A percentile compares a stretch with the other conserved stretches of the same genome.
Conservation (phyloP, 2,329 filamentous ascomycete species). For the Neonectria coccinea region DNA sequence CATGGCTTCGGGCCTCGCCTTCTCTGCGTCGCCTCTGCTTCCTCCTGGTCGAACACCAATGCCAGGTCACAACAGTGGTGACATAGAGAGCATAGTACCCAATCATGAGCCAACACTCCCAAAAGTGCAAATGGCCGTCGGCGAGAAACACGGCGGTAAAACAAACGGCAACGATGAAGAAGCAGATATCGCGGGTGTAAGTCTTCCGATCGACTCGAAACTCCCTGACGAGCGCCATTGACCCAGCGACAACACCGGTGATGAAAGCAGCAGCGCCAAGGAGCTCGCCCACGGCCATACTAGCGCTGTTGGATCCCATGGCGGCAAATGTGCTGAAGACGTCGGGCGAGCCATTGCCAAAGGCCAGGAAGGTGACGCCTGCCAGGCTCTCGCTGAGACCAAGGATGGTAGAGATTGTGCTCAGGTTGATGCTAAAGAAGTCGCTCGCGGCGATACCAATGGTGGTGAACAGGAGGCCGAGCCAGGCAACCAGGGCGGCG, state of each 20-base stretch:
- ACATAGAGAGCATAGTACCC: conserved; percentile 93
- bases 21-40: conserved; percentile 72
- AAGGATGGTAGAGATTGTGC: conserved; percentile 88
- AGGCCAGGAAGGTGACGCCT: conserved; percentile 94
- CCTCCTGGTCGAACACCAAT: conserved; percentile 81
- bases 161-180: conserved; percentile 87
- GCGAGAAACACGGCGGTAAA: conserved; percentile 91
- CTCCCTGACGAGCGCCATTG: conserved; percentile 96
- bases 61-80: conserved; percentile 87
- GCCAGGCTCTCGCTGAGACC: conserved; percentile 96
- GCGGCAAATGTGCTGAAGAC: conserved; percentile 99
- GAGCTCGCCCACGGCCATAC: conserved; percentile 93
- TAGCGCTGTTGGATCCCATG: conserved; percentile 97
- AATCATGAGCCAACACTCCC: conserved; percentile 94
- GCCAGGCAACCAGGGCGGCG: conserved; percentile 80
- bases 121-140: conserved; percentile 84
- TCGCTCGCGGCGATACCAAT: conserved; percentile 98
- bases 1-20: conserved; percentile 79
- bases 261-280: conserved; percentile 97
- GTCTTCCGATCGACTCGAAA: conserved; percentile 91
- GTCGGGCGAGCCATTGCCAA: conserved; percentile 97
- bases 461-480: conserved; percentile 91
- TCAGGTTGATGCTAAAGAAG: conserved; percentile 97
- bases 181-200: conserved; percentile 90
- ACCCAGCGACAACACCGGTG: conserved; percentile 93